A percentile compares a stretch with the other conserved stretches of the same genome.
Conservation (phyloP, 2,329 filamentous ascomycete genomes). For the Rutstroemia sydowiana region DNA sequence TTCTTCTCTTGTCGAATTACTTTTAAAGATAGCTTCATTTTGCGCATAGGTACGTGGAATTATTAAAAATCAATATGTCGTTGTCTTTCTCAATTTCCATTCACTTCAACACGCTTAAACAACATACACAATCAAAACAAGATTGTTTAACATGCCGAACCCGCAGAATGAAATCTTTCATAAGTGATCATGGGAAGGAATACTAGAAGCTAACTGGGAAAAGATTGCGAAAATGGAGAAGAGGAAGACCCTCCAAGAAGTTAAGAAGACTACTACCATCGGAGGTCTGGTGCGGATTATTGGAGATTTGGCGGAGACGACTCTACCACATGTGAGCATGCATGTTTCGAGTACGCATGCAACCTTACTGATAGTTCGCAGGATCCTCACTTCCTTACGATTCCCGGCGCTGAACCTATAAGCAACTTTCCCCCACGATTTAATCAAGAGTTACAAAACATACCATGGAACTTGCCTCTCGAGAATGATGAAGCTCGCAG, state of each 20-base stretch:
- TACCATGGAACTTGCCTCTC: slow-evolving; percentile 26
- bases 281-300: background rate
- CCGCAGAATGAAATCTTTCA: background rate
- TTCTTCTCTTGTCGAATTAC: slow-evolving; percentile 1
- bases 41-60: background rate
- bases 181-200: background rate
- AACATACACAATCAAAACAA: background rate
- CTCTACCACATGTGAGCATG: slow-evolving; percentile 9
- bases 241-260: slow-evolving; percentile 1
- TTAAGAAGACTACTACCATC: background rate
- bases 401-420: slow-evolving; percentile 1
- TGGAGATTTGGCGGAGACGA: background rate
- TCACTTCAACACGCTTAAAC: background rate
- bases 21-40: background rate
- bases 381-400: slow-evolving; percentile 5
- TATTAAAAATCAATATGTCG: background rate
- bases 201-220: background rate
- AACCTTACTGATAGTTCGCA: slow-evolving; percentile 1
- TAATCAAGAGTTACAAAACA: slow-evolving; percentile 11
- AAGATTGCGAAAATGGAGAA: background rate
- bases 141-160: background rate
- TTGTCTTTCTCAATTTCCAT: background rate
- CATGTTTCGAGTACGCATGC: background rate
- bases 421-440: background rate
- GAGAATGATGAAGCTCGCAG: slow-evolving; percentile 25